Conservation (phyloP, 2,329 filamentous ascomycete species). For the Amesomyces nigricolor region DNA sequence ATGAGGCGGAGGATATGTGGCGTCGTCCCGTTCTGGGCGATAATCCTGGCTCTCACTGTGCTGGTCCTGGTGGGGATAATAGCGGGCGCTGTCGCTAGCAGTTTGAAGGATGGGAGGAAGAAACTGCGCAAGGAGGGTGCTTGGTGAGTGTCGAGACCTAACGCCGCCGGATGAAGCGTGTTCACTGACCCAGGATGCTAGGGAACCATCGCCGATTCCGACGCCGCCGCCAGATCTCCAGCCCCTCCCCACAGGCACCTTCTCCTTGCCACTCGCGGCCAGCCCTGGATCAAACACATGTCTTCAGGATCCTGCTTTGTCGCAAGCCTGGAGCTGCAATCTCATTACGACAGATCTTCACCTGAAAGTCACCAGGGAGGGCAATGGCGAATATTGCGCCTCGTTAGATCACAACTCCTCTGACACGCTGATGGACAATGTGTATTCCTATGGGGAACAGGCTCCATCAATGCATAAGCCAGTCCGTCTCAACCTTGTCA, state of each 20-base stretch:
- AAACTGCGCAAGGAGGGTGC: conserved; percentile 22
- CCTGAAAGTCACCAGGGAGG: conserved; percentile 36
- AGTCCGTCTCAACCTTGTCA: conserved; percentile 42
- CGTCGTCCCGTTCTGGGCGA: conserved; percentile 55
- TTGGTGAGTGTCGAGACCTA: conserved; percentile 24
- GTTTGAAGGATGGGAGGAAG: conserved; percentile 35
- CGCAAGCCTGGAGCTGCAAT: conserved; percentile 59
- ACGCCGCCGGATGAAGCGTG: neutral
- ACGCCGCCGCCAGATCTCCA: conserved; percentile 45
- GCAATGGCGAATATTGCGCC: conserved; percentile 37
- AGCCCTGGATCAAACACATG: conserved; percentile 50
- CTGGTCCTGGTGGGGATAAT: conserved; percentile 50
- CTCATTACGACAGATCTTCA: conserved; percentile 39
- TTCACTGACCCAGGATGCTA: conserved; percentile 12
- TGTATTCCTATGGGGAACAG: conserved; percentile 50
- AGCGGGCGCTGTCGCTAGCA: conserved; percentile 52
- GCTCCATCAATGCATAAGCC: conserved; percentile 41
- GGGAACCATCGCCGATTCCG: conserved; percentile 38
- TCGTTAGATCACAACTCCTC: conserved; percentile 36
- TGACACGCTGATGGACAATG: conserved; percentile 31
- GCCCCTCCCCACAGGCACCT: conserved; percentile 51
- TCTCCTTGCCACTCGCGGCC: conserved; percentile 47
- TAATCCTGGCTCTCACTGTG: conserved; percentile 44
- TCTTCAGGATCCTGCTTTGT: conserved; percentile 49
- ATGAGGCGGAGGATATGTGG: conserved; percentile 53